phyloP scores from a whole-genome alignment of 2,329 filamentous ascomycete species.

The Phyllosticta paracitricarpa region DNA sequence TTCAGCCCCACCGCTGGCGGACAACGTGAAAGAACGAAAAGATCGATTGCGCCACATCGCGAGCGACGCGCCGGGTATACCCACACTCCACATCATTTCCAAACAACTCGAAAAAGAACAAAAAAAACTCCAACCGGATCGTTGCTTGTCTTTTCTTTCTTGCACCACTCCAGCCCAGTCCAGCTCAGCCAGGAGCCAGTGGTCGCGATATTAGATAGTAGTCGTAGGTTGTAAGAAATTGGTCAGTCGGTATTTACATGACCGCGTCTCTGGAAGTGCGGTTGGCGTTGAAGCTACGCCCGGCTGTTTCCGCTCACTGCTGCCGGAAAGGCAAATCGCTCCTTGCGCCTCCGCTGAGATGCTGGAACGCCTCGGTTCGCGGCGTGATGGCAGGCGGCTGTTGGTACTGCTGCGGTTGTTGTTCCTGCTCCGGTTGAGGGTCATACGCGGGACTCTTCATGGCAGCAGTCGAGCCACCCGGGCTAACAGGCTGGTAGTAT shows the following conservation, averaged over 20 bases:
- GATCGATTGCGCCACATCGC: neutral
- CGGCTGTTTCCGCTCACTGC: neutral
- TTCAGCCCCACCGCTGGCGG: neutral
- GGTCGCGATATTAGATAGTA: neutral
- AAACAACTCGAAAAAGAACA: neutral
- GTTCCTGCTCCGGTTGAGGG: neutral
- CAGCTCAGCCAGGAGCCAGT: neutral
- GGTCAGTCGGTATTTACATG: neutral
- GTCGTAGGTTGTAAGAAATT: neutral
- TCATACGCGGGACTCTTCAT: neutral
- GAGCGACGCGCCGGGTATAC: neutral
- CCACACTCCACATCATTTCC: neutral
- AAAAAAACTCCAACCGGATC: neutral
- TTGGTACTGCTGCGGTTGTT: slow-evolving; percentile 6
- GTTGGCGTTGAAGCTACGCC: neutral
- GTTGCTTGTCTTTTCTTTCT: neutral
- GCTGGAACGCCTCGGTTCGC: slow-evolving; percentile 23
- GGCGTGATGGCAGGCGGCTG: slow-evolving; percentile 18
- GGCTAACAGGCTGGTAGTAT: neutral
- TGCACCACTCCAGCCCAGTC: neutral
- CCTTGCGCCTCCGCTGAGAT: slow-evolving; percentile 14
- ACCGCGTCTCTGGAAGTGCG: neutral
- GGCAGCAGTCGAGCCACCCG: neutral
- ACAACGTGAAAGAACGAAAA: neutral
- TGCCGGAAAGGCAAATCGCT: slow-evolving; percentile 5